Conservation (phyloP, 352 stramenopile species). For the Pythium coloratum region DNA sequence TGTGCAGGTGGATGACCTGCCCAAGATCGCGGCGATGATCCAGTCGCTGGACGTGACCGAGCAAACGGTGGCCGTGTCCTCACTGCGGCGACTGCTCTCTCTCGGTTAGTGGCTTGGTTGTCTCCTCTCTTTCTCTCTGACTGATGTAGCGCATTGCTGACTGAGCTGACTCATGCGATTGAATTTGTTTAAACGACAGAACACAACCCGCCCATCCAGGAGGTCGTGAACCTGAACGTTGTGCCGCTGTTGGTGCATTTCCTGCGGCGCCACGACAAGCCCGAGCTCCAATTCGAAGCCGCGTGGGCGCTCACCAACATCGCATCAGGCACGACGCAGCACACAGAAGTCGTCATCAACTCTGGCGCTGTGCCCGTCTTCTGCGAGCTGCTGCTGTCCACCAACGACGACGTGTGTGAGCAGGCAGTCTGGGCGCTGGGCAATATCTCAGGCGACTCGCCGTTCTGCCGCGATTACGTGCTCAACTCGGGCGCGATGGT, state of each 20-base stretch:
- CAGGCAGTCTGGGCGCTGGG: slow-evolving; percentile 98
- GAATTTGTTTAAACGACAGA: slow-evolving; percentile 44
- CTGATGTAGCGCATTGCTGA: background rate
- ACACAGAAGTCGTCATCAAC: slow-evolving; percentile 98
- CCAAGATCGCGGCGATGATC: slow-evolving; percentile 94
- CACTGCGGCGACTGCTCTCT: slow-evolving; percentile 97
- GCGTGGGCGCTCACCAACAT: slow-evolving; percentile 99
- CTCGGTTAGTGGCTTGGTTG: slow-evolving; percentile 72
- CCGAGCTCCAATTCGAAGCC: slow-evolving; percentile 97
- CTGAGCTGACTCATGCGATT: background rate
- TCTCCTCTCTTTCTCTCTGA: background rate
- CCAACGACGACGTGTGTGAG: slow-evolving; percentile 98
- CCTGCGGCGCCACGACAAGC: slow-evolving; percentile 92
- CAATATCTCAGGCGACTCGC: slow-evolving; percentile 99
- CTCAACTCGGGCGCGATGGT: slow-evolving; percentile 94
- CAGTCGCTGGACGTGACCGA: slow-evolving; percentile 91
- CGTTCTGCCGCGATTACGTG: slow-evolving; percentile 95
- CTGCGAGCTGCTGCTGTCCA: slow-evolving; percentile 93
- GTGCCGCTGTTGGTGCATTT: slow-evolving; percentile 98
- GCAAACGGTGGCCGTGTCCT: slow-evolving; percentile 94
- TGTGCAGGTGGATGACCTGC: slow-evolving; percentile 91
- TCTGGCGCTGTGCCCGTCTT: slow-evolving; percentile 97
- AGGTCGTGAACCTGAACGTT: slow-evolving; percentile 97
- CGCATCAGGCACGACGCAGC: slow-evolving; percentile 96
- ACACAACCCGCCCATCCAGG: slow-evolving; percentile 97